These are phyloP conservation scores for Monosporozyma unispora DNA, from an alignment of 805 yeast genomes.

Conservation along the genomic window DNA sequence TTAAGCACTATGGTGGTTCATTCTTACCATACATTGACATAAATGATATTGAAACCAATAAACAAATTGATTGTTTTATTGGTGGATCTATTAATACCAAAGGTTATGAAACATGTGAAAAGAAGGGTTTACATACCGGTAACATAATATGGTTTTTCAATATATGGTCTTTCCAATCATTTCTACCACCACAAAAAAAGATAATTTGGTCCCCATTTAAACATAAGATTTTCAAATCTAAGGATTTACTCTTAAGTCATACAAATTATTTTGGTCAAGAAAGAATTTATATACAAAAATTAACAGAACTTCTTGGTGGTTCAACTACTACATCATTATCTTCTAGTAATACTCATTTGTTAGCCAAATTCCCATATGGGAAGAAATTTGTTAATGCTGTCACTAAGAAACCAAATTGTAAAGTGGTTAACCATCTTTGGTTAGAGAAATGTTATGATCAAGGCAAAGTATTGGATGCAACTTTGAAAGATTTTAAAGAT, in stretches of 20 bases:
- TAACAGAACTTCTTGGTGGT: conserved; percentile 68
- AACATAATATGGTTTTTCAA: conserved; percentile 69
- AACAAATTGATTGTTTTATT: conserved; percentile 40
- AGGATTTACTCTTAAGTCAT: conserved; percentile 48
- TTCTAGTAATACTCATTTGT: conserved; percentile 57
- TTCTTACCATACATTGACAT: conserved; percentile 25
- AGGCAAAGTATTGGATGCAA: conserved; percentile 8
- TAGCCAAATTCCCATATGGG: conserved; percentile 62
- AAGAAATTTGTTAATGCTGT: conserved; percentile 66
- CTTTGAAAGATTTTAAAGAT: not conserved
- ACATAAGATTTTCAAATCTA: conserved; percentile 41
- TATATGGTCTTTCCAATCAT: conserved; percentile 46
- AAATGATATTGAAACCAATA: conserved; percentile 11
- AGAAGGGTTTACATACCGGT: conserved; percentile 39
- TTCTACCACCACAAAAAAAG: conserved; percentile 46
- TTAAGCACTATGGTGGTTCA: conserved; percentile 48
- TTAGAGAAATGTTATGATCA: conserved; percentile 61
- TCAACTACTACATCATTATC: conserved; percentile 57
- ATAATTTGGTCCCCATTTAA: conserved; percentile 64
- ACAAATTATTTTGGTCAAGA: conserved; percentile 86
- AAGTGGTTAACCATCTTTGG: conserved; percentile 77
- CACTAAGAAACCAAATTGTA: conserved; percentile 43
- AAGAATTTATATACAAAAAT: conserved; percentile 55
- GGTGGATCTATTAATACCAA: conserved; percentile 56
- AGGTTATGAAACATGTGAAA: conserved; percentile 41